A percentile compares a stretch with the other conserved stretches of the same genome.
phyloP scores from a whole-genome alignment of 2,329 filamentous ascomycete species.

The Trichoderma sp. region DNA sequence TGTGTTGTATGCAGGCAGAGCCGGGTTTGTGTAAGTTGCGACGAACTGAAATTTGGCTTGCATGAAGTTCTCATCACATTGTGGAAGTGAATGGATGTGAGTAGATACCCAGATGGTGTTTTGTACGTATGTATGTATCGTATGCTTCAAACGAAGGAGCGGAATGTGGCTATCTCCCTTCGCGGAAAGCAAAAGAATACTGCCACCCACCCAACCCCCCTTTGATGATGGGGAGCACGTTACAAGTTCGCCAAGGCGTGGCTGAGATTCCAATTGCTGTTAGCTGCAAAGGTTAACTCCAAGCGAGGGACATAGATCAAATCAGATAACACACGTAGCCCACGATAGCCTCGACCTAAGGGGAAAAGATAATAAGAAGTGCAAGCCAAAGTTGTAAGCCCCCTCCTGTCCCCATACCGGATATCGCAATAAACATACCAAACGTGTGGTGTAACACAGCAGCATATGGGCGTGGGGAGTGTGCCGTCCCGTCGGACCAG shows the following conservation, averaged over 20 bases:
- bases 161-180: neutral
- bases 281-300: neutral
- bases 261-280: neutral
- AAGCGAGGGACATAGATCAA: neutral
- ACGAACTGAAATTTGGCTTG: too few relatives aligned
- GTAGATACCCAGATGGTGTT: too few relatives aligned
- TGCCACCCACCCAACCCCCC: neutral
- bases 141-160: too few relatives aligned
- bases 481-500: slow-evolving; percentile 19
- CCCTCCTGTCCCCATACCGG: neutral
- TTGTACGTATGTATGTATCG: too few relatives aligned
- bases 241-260: neutral
- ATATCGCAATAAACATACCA: slow-evolving; percentile 9
- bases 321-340: neutral
- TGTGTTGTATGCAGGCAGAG: too few relatives aligned
- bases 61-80: too few relatives aligned
- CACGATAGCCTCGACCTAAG: neutral
- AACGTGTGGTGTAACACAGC: too few relatives aligned
- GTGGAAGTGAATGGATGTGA: too few relatives aligned
- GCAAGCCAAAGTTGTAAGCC: neutral
- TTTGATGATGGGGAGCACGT: neutral
- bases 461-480: neutral
- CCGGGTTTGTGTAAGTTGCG: too few relatives aligned
- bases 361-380: neutral
- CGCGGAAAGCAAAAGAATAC: neutral